phyloP scores from a whole-genome alignment of 1,284 basidiomycete species.

The Tilletia caries region DNA sequence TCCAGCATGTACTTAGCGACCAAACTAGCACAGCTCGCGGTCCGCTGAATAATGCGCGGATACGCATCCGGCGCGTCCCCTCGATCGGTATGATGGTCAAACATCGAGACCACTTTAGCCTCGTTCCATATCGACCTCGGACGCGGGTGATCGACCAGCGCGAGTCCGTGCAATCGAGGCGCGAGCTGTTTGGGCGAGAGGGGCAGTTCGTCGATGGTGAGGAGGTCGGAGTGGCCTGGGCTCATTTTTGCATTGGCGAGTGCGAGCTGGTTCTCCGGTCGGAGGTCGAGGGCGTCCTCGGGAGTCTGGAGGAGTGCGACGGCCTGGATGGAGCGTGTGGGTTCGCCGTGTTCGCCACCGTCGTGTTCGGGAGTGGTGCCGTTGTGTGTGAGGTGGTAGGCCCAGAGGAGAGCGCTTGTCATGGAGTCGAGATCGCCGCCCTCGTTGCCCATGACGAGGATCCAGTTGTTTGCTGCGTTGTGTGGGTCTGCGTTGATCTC shows the following conservation, averaged over 20 bases:
- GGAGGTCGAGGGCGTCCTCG: slow-evolving; percentile 51
- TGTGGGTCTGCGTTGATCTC: slow-evolving; percentile 36
- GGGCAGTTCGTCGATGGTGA: slow-evolving; percentile 55
- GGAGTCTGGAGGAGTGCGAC: slow-evolving; percentile 44
- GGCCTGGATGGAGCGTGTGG: slow-evolving; percentile 23
- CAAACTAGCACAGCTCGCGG: slow-evolving; percentile 49
- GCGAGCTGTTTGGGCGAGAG: slow-evolving; percentile 47
- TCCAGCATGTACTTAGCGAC: slow-evolving; percentile 46
- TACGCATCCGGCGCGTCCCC: slow-evolving; percentile 38
- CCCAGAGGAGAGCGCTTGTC: slow-evolving; percentile 43
- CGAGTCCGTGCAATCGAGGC: slow-evolving; percentile 45
- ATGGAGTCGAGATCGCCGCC: slow-evolving; percentile 53
- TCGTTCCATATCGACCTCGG: slow-evolving; percentile 47
- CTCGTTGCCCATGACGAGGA: slow-evolving; percentile 55
- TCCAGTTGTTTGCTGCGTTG: slow-evolving; percentile 49
- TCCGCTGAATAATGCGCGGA: slow-evolving; percentile 44
- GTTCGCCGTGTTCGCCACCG: slow-evolving; percentile 19
- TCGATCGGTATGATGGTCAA: slow-evolving; percentile 54
- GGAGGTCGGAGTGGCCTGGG: slow-evolving; percentile 51
- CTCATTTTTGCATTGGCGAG: slow-evolving; percentile 49
- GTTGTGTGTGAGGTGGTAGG: slow-evolving; percentile 45
- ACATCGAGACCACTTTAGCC: slow-evolving; percentile 40
- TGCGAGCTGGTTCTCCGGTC: slow-evolving; percentile 54
- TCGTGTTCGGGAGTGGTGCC: not conserved
- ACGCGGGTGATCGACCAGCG: slow-evolving; percentile 53